These are phyloP conservation scores for Penicillium sp. DNA, from an alignment of 2,329 filamentous ascomycete genomes.

Conservation along the genomic window DNA sequence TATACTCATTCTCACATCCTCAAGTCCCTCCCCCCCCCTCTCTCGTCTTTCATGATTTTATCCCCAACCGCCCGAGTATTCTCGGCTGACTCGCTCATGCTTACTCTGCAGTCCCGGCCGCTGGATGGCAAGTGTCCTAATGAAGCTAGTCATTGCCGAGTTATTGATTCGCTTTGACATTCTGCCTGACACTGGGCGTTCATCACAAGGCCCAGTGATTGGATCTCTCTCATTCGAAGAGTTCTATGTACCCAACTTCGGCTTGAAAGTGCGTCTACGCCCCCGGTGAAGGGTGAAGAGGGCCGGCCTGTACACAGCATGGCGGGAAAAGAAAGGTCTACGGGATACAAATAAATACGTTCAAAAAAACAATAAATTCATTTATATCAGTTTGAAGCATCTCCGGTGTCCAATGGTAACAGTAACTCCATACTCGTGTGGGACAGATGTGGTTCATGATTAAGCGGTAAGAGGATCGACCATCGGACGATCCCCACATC, in stretches of 20 bases:
- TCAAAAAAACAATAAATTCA: too few relatives aligned
- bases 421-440: too few relatives aligned
- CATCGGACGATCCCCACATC: background rate
- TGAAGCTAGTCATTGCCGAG: conserved; percentile 25
- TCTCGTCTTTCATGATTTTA: background rate
- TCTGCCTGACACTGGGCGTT: conserved; percentile 6
- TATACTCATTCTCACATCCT: background rate
- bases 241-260: conserved; percentile 28
- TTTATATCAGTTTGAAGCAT: too few relatives aligned
- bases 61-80: conserved; percentile 7
- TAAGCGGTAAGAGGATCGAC: background rate
- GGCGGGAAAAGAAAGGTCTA: too few relatives aligned
- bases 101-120: conserved; percentile 24
- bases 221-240: conserved; percentile 29
- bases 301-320: too few relatives aligned
- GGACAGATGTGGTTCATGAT: too few relatives aligned
- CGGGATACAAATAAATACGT: too few relatives aligned
- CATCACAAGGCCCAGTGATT: conserved; percentile 6
- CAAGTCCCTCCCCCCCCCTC: background rate
- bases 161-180: conserved; percentile 21
- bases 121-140: conserved; percentile 26
- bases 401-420: too few relatives aligned
- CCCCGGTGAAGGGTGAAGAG: conserved; percentile 38
- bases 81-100: background rate
- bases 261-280: conserved; percentile 33